phyloP scores from a whole-genome alignment of 106 monocot species.

The Acorus calamus region DNA sequence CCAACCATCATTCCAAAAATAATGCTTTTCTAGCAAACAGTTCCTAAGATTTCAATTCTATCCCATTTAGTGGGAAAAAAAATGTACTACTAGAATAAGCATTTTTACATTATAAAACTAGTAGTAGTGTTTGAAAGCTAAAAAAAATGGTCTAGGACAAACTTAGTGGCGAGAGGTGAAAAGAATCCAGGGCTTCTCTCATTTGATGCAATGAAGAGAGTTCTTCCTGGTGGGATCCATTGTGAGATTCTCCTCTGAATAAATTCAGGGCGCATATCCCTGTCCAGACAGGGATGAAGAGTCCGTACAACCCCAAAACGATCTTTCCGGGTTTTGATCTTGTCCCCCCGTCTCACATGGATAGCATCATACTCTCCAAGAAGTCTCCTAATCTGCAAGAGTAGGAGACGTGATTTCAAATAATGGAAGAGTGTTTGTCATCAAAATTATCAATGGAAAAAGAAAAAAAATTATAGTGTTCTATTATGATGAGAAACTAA shows the following conservation, averaged over 20 bases:
- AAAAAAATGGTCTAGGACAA: neutral
- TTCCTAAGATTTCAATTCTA: no score
- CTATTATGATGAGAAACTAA: neutral
- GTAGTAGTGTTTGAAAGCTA: neutral
- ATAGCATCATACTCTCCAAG: conserved; percentile 97
- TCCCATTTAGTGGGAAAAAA: no score
- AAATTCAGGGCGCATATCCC: conserved; percentile 86
- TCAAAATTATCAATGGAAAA: neutral
- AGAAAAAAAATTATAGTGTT: neutral
- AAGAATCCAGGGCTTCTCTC: conserved; percentile 80
- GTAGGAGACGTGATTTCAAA: no score
- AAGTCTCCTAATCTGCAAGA: conserved; percentile 47
- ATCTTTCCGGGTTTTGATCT: conserved; percentile 82
- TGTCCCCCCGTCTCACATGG: conserved; percentile 93
- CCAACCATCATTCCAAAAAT: no score
- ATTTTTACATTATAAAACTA: no score
- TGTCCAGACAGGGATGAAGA: conserved; percentile 83
- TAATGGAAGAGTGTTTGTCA: no score
- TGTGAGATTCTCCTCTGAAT: conserved; percentile 71
- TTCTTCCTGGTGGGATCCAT: conserved; percentile 79
- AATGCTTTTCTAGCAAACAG: no score
- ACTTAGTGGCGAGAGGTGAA: conserved; percentile 65
- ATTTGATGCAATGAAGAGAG: conserved; percentile 89
- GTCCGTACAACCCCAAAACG: conserved; percentile 56
- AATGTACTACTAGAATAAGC: no score